These are phyloP conservation scores for Chaetomium fimeti DNA, from an alignment of 495 filamentous ascomycete species.

Conservation along the genomic window DNA sequence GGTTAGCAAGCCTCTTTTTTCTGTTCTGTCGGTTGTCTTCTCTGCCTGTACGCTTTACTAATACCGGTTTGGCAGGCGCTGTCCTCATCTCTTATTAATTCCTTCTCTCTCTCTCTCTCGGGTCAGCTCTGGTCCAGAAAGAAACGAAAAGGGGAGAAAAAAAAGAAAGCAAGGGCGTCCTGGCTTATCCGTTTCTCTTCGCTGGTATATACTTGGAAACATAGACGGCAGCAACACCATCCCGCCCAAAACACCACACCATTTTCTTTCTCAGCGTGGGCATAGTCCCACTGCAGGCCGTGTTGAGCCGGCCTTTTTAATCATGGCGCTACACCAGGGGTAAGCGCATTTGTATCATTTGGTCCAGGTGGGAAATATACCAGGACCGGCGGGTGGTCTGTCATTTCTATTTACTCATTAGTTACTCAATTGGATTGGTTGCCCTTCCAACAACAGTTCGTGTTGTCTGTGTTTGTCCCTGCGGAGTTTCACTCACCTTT, in stretches of 20 bases:
- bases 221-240: constrained; percentile 14
- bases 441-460: background rate
- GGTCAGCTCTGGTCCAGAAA: background rate
- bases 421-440: constrained; percentile 6
- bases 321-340: background rate
- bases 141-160: background rate
- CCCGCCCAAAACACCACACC: constrained; percentile 11
- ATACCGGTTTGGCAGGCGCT: background rate
- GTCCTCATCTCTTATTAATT: background rate
- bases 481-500: background rate
- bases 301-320: background rate
- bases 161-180: background rate
- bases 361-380: constrained; percentile 14
- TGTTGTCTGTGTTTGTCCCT: background rate
- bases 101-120: background rate
- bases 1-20: constrained; percentile 18
- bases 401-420: constrained; percentile 5
- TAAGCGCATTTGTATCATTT: constrained; percentile 16
- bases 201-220: constrained; percentile 15
- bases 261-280: constrained; percentile 11
- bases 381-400: constrained; percentile 16
- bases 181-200: background rate
- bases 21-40: background rate
- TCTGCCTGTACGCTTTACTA: background rate
- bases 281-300: background rate